Evolutionary conservation across 768 basidiomycete species (phyloP), one percentile per base, ranked within the genome.

Genomic region (Infundibulicybe gibba): DNA sequence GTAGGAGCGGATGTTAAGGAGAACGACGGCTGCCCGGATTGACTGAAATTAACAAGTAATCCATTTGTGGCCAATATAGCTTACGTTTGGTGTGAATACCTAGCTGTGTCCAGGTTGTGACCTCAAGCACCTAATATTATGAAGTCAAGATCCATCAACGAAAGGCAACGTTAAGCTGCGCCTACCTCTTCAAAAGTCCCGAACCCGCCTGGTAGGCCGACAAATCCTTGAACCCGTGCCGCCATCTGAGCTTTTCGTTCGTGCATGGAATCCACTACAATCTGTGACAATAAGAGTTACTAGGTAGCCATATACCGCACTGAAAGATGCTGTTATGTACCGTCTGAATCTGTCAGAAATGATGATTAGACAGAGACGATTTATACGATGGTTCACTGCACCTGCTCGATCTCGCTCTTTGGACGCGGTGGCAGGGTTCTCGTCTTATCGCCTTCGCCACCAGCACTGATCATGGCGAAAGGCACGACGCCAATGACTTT

Each of bases 181-280:
- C 62, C 49, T 25, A 85, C 89, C 77, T 97, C 95, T 67, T 99
- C 97, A 52, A 92, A 90, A 0, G 94, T 97, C 9, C 95, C 95
- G 59, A 83, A 97, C 0, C 95, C 95, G 15, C 95, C 95, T 1
- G 95, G 94, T 15, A 99, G 70, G 10, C 84, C 90, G 40, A 97
- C 69, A 56, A 99, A 99, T 0, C 83, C 94, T 14, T 77, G 75
- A 0, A 80, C 80, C 8, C 87, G 72, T 52, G 78, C 79, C 0
- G 94, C 93, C 94, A 98, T 97, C 61, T 88, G 83, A 8, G 87
- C 74, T 60, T 97, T 97, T 12, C 94, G 82, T 56, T 94, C 83
- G 52, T 90, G 89, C 88, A 92, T 93, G 0, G 86, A 86, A 49
- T 80, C 69, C 2, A 91, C 89, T 6, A 92, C 62, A 44, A 91